A percentile compares a stretch with the other conserved stretches of the same genome.
Conservation (phyloP, 1,284 basidiomycete species). For the Ustilago bromivora region DNA sequence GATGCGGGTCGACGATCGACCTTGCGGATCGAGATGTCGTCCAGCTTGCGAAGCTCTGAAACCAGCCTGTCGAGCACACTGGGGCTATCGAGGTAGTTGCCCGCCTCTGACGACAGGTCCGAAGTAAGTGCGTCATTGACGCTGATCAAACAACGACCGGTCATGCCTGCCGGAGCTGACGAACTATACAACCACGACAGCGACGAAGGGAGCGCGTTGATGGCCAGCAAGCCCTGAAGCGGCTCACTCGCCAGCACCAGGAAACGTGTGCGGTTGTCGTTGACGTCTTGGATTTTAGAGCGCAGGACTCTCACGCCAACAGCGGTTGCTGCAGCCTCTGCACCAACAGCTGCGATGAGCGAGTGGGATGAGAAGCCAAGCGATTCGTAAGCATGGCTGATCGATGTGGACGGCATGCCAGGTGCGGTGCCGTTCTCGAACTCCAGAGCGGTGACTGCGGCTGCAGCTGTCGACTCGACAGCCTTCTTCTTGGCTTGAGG, state of each 20-base stretch:
- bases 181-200: slow-evolving; percentile 25
- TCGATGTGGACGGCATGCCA: slow-evolving; percentile 25
- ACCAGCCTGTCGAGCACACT: slow-evolving; percentile 21
- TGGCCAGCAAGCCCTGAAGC: slow-evolving; percentile 20
- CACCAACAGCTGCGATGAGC: slow-evolving; percentile 45
- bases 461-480: slow-evolving; percentile 49
- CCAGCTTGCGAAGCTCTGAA: slow-evolving; percentile 14
- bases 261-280: slow-evolving; percentile 53
- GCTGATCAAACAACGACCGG: slow-evolving; percentile 30
- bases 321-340: slow-evolving; percentile 26
- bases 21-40: slow-evolving; percentile 38
- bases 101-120: slow-evolving; percentile 26
- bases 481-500: slow-evolving; percentile 49
- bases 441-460: slow-evolving; percentile 46
- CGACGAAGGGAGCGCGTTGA: slow-evolving; percentile 27
- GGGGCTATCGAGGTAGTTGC: slow-evolving; percentile 11
- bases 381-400: slow-evolving; percentile 35
- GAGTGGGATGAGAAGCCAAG: slow-evolving; percentile 44
- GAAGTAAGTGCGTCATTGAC: slow-evolving; percentile 31
- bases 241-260: slow-evolving; percentile 49
- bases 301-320: slow-evolving; percentile 38
- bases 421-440: slow-evolving; percentile 48
- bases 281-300: slow-evolving; percentile 43
- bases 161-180: slow-evolving; percentile 10
- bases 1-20: slow-evolving; percentile 42